phyloP scores from a whole-genome alignment of 345 rosid genomes.

The Ailanthus altissimus region DNA sequence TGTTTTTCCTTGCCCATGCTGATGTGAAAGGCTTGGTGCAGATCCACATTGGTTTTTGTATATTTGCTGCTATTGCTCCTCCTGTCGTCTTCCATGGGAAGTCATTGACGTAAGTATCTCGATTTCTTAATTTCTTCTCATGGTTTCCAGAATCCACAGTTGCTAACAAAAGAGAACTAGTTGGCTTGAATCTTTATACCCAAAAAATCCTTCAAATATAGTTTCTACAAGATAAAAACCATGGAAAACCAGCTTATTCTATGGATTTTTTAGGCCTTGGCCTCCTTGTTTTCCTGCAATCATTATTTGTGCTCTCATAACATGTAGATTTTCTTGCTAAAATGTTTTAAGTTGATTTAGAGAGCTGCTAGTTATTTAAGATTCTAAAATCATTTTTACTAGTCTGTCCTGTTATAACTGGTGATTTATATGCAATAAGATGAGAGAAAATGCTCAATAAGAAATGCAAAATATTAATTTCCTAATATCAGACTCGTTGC shows the following conservation, averaged over 20 bases:
- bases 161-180: background rate
- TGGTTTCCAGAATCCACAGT: background rate
- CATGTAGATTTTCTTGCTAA: background rate
- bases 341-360: background rate
- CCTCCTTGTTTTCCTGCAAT: background rate
- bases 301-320: background rate
- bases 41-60: conserved; percentile 92
- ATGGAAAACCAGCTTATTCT: background rate
- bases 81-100: conserved; percentile 94
- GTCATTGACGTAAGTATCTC: conserved; percentile 85
- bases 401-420: background rate
- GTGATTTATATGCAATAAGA: background rate
- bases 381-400: background rate
- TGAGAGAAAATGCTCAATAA: background rate
- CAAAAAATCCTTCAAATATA: conserved; percentile 2
- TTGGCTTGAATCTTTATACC: background rate
- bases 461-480: background rate
- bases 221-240: background rate
- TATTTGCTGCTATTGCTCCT: conserved; percentile 98
- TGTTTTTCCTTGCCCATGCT: conserved; percentile 13
- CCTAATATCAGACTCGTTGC: background rate
- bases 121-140: conserved; percentile 15
- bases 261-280: background rate
- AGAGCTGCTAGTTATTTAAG: background rate
- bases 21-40: conserved; percentile 36